Conservation (phyloP, 768 basidiomycete genomes). For the Trametes cingulata region DNA sequence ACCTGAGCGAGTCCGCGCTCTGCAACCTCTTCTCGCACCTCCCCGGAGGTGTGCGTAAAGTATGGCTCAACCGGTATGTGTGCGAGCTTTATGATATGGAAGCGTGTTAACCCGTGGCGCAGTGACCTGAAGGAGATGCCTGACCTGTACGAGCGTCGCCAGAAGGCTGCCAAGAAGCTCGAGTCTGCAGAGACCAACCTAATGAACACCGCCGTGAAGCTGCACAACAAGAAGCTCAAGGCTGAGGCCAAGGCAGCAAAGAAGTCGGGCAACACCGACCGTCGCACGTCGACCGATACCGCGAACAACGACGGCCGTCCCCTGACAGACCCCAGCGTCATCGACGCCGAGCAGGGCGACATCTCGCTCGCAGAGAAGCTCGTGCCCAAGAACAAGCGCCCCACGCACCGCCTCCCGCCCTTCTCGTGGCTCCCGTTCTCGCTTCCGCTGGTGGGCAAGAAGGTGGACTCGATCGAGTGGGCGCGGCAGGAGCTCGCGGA, state of each 20-base stretch:
- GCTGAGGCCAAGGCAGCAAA: constrained; percentile 40
- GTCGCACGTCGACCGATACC: not conserved
- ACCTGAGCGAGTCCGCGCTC: constrained; percentile 70
- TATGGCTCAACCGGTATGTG: constrained; percentile 89
- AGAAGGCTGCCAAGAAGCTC: constrained; percentile 73
- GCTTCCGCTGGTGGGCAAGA: constrained; percentile 72
- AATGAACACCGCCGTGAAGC: constrained; percentile 73
- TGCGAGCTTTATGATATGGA: no score
- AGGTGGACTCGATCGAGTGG: constrained; percentile 96
- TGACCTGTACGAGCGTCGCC: constrained; percentile 73
- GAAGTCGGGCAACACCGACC: constrained; percentile 17
- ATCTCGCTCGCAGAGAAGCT: constrained; percentile 38
- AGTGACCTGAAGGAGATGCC: constrained; percentile 89
- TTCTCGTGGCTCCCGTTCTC: constrained; percentile 54
- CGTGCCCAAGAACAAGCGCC: constrained; percentile 74
- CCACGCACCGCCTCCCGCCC: constrained; percentile 67
- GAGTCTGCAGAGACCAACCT: constrained; percentile 84
- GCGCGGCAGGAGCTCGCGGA: constrained; percentile 71
- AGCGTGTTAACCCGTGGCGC: not conserved
- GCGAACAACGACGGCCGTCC: constrained; percentile 31
- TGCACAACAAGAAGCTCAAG: constrained; percentile 57
- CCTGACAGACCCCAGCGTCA: constrained; percentile 28
- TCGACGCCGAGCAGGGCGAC: constrained; percentile 33
- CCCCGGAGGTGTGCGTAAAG: constrained; percentile 86
- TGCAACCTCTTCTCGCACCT: constrained; percentile 72